These are phyloP conservation scores for Suillus plorans DNA, from an alignment of 768 basidiomycete species.

Conservation along the genomic window DNA sequence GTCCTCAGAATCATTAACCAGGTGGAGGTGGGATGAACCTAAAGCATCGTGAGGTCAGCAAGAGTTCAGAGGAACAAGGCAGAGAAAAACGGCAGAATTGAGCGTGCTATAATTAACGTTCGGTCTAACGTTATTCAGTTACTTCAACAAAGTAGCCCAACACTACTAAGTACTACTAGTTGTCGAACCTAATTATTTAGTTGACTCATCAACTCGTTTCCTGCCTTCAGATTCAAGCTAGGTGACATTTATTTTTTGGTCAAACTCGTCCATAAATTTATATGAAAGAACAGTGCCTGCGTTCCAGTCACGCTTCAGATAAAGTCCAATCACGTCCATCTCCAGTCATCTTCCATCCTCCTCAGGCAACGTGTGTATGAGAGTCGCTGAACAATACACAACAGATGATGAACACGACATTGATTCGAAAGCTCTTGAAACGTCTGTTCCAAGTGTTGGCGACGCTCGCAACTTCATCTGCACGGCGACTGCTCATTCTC, in stretches of 20 bases:
- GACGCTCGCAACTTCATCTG: not conserved
- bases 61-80: too few species aligned
- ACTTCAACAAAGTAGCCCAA: too few species aligned
- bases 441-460: not conserved
- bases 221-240: not conserved
- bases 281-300: not conserved
- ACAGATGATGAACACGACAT: not conserved
- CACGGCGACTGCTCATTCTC: not conserved
- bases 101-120: too few species aligned
- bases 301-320: not conserved
- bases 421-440: not conserved
- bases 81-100: not conserved
- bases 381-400: not conserved
- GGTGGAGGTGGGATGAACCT: not conserved
- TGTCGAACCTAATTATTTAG: not conserved
- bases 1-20: not conserved
- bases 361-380: not conserved
- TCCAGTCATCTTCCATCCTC: not conserved
- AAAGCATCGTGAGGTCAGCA: too few species aligned
- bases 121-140: too few species aligned
- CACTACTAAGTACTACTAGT: not conserved
- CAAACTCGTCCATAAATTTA: not conserved
- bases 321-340: not conserved
- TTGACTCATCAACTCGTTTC: not conserved
- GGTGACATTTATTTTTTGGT: not conserved